Conservation (phyloP, 2,329 filamentous ascomycete species). For the Pseudogymnoascus verrucosus region DNA sequence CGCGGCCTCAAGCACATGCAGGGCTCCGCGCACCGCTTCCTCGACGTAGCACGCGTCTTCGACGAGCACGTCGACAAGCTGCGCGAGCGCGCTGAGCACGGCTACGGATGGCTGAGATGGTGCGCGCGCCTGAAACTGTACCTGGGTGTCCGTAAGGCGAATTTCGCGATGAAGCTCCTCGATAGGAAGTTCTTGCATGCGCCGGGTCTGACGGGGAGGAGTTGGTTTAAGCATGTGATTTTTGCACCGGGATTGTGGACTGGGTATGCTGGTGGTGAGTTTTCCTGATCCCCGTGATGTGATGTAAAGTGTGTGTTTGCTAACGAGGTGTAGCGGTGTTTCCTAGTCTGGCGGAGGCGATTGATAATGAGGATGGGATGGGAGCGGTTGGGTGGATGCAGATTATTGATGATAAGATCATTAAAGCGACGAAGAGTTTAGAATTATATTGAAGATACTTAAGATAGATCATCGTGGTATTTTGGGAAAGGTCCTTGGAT, state of each 20-base stretch:
- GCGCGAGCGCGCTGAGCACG: slow-evolving; percentile 37
- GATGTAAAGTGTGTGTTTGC: slow-evolving; percentile 10
- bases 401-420: slow-evolving; percentile 48
- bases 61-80: slow-evolving; percentile 22
- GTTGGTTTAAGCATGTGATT: slow-evolving; percentile 92
- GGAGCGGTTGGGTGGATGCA: slow-evolving; percentile 52
- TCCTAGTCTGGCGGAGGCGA: slow-evolving; percentile 54
- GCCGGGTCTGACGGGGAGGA: slow-evolving; percentile 66
- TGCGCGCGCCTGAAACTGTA: slow-evolving; percentile 58
- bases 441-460: not conserved
- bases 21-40: slow-evolving; percentile 15
- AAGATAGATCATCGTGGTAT: not conserved
- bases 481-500: not conserved
- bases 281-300: slow-evolving; percentile 44
- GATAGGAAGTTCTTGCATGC: slow-evolving; percentile 74
- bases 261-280: slow-evolving; percentile 71
- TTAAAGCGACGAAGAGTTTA: slow-evolving; percentile 37
- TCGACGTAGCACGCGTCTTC: slow-evolving; percentile 20
- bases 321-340: slow-evolving; percentile 42
- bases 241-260: slow-evolving; percentile 91
- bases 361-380: slow-evolving; percentile 49
- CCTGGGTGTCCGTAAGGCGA: slow-evolving; percentile 56
- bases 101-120: slow-evolving; percentile 73
- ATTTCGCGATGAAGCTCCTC: slow-evolving; percentile 74
- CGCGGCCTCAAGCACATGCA: slow-evolving; percentile 18